Percentiles rank a stretch among this genome's conserved stretches.
Conservation (phyloP, 768 basidiomycete genomes). For the Galerina sulciceps region DNA sequence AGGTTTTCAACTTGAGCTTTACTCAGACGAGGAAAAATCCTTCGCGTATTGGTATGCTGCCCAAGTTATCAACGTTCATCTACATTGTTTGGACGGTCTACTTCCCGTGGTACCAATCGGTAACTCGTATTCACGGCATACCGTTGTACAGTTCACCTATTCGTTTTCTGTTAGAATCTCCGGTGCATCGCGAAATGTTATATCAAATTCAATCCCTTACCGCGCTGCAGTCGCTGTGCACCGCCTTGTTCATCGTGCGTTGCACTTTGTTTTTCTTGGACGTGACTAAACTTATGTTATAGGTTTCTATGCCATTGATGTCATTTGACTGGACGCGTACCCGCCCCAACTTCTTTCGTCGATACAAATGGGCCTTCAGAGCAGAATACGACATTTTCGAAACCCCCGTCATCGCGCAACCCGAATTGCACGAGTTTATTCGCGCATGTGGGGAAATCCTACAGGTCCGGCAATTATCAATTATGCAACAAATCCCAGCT, state of each 20-base stretch:
- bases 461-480: conserved; percentile 31
- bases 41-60: conserved; percentile 80
- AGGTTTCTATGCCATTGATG: conserved; percentile 55
- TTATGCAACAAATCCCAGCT: background rate
- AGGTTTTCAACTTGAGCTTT: conserved; percentile 79
- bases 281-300: background rate
- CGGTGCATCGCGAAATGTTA: conserved; percentile 46
- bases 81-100: conserved; percentile 56
- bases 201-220: conserved; percentile 58
- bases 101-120: conserved; percentile 42
- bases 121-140: conserved; percentile 17
- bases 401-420: conserved; percentile 51
- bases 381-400: conserved; percentile 59
- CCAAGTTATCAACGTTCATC: conserved; percentile 59
- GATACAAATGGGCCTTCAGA: conserved; percentile 82
- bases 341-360: conserved; percentile 59
- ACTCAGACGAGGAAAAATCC: conserved; percentile 66
- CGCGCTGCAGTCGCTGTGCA: conserved; percentile 60
- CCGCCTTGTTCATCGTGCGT: conserved; percentile 55
- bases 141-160: background rate
- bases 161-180: conserved; percentile 34
- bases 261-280: conserved; percentile 16
- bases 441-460: conserved; percentile 40
- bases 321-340: conserved; percentile 54
- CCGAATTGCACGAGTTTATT: conserved; percentile 57